These are phyloP conservation scores for Aegilops bicornis DNA, from an alignment of 176 grass and related monocot species.

Conservation along the genomic window DNA sequence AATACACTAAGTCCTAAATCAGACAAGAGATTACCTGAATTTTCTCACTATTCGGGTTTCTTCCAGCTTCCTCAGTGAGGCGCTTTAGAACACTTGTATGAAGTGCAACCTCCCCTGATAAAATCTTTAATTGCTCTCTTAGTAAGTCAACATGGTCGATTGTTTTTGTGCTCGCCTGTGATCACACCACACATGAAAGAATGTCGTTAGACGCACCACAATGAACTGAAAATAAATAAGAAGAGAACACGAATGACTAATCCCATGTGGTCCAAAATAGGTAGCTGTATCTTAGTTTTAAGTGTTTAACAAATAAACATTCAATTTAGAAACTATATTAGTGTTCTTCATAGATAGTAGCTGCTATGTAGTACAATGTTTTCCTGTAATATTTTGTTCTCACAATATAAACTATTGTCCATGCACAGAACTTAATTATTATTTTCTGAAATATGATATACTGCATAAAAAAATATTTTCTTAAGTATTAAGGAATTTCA, in stretches of 20 bases:
- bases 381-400: not conserved
- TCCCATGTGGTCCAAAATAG: slow-evolving; percentile 16
- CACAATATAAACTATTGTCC: not conserved
- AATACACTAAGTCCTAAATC: slow-evolving; percentile 19
- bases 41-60: slow-evolving; percentile 66
- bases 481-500: not conserved
- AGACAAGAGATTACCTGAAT: slow-evolving; percentile 69
- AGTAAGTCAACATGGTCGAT: slow-evolving; percentile 92
- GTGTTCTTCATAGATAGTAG: not conserved
- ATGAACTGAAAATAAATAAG: slow-evolving; percentile 4
- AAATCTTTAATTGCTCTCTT: slow-evolving; percentile 94
- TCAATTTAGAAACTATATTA: not conserved
- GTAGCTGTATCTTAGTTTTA: not conserved
- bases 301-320: not conserved
- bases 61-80: slow-evolving; percentile 77
- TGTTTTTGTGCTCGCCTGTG: slow-evolving; percentile 81
- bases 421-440: slow-evolving; percentile 4
- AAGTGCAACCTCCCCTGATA: slow-evolving; percentile 93
- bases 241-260: not conserved
- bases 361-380: not conserved
- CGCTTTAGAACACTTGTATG: slow-evolving; percentile 87
- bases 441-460: slow-evolving; percentile 11
- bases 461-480: too few species aligned
- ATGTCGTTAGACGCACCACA: slow-evolving; percentile 24
- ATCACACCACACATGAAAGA: slow-evolving; percentile 28